phyloP scores from a whole-genome alignment of 257 asterid species.

The Salvia splendens region DNA sequence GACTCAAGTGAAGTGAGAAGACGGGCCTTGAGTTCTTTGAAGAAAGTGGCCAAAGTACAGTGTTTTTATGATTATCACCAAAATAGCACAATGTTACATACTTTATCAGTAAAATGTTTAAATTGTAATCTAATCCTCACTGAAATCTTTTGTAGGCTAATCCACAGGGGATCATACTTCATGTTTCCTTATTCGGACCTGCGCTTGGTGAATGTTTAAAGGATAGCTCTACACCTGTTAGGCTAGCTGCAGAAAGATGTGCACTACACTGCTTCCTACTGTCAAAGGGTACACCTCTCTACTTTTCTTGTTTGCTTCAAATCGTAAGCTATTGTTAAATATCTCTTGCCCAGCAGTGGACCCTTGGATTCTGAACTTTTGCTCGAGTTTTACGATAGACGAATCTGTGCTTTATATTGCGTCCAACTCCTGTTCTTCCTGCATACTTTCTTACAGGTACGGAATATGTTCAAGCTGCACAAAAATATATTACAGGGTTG shows the following conservation, averaged over 20 bases:
- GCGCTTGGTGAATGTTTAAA: slow-evolving; percentile 80
- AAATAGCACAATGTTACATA: not conserved
- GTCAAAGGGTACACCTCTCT: slow-evolving; percentile 57
- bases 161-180: slow-evolving; percentile 57
- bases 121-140: slow-evolving; percentile 18
- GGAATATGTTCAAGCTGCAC: slow-evolving; percentile 91
- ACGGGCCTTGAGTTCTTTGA: slow-evolving; percentile 80
- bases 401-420: slow-evolving; percentile 18
- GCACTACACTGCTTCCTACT: slow-evolving; percentile 83
- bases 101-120: not conserved
- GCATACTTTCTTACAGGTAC: slow-evolving; percentile 51
- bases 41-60: slow-evolving; percentile 83
- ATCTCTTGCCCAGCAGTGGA: too few relatives aligned
- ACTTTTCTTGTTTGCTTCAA: slow-evolving; percentile 22
- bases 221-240: slow-evolving; percentile 81
- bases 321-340: not conserved
- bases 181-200: slow-evolving; percentile 69
- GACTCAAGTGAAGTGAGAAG: slow-evolving; percentile 98
- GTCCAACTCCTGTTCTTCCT: slow-evolving; percentile 4
- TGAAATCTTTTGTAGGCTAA: slow-evolving; percentile 54
- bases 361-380: slow-evolving; percentile 2
- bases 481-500: slow-evolving; percentile 87
- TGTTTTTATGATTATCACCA: slow-evolving; percentile 18
- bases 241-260: slow-evolving; percentile 96
- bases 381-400: not conserved